Percentiles rank a stretch among this genome's conserved stretches.
Conservation (phyloP, 352 stramenopile species). For the Phytophthora syringae region DNA sequence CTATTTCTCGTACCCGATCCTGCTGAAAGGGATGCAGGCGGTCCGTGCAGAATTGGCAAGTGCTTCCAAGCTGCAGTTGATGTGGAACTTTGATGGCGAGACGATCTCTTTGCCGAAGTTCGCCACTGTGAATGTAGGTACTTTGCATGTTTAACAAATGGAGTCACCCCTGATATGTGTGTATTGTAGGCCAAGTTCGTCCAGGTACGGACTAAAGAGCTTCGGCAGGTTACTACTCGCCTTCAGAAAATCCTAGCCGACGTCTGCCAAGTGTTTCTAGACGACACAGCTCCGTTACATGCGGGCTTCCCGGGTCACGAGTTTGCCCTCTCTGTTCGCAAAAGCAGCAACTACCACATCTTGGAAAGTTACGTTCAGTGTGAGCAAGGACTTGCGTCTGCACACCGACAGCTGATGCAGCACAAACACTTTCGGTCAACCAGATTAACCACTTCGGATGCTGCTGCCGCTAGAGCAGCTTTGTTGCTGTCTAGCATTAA, state of each 20-base stretch:
- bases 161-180: neutral
- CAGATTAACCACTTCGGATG: conserved; percentile 8
- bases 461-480: conserved; percentile 28
- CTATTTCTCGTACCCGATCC: conserved; percentile 56
- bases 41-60: conserved; percentile 38
- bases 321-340: conserved; percentile 58
- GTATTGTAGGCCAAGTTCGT: conserved; percentile 21
- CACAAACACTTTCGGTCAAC: conserved; percentile 61
- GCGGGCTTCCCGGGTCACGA: conserved; percentile 56
- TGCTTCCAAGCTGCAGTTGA: conserved; percentile 41
- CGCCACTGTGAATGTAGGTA: conserved; percentile 45
- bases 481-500: conserved; percentile 12
- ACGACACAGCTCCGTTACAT: conserved; percentile 41
- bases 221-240: conserved; percentile 24
- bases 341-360: conserved; percentile 68
- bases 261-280: conserved; percentile 47
- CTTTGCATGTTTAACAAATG: neutral
- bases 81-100: conserved; percentile 56
- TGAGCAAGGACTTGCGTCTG: conserved; percentile 55
- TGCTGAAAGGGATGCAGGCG: conserved; percentile 44
- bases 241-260: conserved; percentile 50
- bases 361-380: conserved; percentile 63
- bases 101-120: conserved; percentile 44
- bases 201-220: conserved; percentile 29
- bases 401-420: conserved; percentile 50